These are phyloP conservation scores for Eleusine indica DNA, from an alignment of 176 grass and related monocot species.

Conservation along the genomic window DNA sequence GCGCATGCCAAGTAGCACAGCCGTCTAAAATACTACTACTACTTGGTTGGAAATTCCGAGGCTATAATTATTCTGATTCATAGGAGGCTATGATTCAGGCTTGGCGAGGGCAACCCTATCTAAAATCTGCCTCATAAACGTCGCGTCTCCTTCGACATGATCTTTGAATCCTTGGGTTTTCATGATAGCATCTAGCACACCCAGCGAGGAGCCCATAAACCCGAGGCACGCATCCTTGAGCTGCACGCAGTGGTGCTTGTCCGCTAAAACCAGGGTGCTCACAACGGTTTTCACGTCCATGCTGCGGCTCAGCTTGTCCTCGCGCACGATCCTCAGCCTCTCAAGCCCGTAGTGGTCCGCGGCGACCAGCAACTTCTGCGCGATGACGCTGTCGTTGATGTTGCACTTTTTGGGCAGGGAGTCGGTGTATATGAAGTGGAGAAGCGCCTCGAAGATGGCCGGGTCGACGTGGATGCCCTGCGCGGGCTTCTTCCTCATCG, in stretches of 20 bases:
- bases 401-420: not conserved
- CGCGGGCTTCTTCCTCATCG: conserved; percentile 8
- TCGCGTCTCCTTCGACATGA: not conserved
- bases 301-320: not conserved
- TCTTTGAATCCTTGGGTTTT: not conserved
- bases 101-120: not conserved
- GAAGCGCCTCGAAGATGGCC: conserved; percentile 15
- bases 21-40: no score
- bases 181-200: not conserved
- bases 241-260: conserved; percentile 19
- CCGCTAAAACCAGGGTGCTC: not conserved
- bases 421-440: conserved; percentile 40
- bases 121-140: not conserved
- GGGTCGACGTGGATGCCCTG: conserved; percentile 12
- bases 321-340: conserved; percentile 20
- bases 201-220: not conserved
- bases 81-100: no score
- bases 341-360: conserved; percentile 31
- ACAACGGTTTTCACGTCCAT: not conserved
- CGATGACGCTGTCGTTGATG: not conserved
- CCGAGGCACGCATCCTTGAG: conserved; percentile 11
- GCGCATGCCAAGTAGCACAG: no score
- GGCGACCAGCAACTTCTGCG: conserved; percentile 31
- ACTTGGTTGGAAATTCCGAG: no score
- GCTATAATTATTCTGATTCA: no score